Evolutionary conservation across 192 early-diverging fungal species (phyloP).

Genomic region (Phycomyces nitens): DNA sequence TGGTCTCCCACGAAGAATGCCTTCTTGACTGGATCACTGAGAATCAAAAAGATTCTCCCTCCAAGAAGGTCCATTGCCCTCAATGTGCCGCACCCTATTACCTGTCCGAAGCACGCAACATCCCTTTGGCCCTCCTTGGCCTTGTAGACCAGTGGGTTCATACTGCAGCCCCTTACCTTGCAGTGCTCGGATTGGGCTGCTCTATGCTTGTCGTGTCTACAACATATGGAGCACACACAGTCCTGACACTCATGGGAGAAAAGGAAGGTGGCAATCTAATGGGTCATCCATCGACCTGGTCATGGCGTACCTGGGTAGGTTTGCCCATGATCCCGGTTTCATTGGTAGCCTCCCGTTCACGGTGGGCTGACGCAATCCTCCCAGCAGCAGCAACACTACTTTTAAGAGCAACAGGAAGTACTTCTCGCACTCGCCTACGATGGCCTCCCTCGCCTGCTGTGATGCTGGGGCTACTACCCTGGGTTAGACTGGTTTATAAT

Average conservation of each 20-base stretch:
- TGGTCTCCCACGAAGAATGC: slow-evolving; percentile 77
- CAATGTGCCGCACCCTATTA: slow-evolving; percentile 65
- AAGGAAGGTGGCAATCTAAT: slow-evolving; percentile 57
- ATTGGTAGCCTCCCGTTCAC: slow-evolving; percentile 59
- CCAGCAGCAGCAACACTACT: slow-evolving; percentile 59
- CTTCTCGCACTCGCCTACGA: slow-evolving; percentile 47
- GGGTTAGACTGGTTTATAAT: slow-evolving; percentile 40
- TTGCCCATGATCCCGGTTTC: slow-evolving; percentile 49
- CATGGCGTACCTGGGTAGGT: slow-evolving; percentile 61
- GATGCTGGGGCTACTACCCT: slow-evolving; percentile 58
- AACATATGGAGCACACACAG: slow-evolving; percentile 65
- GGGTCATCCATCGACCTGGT: slow-evolving; percentile 51
- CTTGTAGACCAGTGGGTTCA: slow-evolving; percentile 52
- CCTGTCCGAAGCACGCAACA: slow-evolving; percentile 51
- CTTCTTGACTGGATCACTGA: slow-evolving; percentile 72
- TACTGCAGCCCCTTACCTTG: slow-evolving; percentile 58
- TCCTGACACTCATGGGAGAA: slow-evolving; percentile 64
- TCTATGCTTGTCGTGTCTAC: slow-evolving; percentile 61
- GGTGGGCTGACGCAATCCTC: slow-evolving; percentile 54
- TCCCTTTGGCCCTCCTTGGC: slow-evolving; percentile 47
- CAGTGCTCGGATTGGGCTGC: slow-evolving; percentile 57
- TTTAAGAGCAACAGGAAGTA: slow-evolving; percentile 32
- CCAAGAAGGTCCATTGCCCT: slow-evolving; percentile 63
- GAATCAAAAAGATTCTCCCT: slow-evolving; percentile 52
- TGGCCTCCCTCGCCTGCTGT: slow-evolving; percentile 63